phyloP scores from a whole-genome alignment of 495 filamentous ascomycete genomes.

The Beverwykella pulmonaria region DNA sequence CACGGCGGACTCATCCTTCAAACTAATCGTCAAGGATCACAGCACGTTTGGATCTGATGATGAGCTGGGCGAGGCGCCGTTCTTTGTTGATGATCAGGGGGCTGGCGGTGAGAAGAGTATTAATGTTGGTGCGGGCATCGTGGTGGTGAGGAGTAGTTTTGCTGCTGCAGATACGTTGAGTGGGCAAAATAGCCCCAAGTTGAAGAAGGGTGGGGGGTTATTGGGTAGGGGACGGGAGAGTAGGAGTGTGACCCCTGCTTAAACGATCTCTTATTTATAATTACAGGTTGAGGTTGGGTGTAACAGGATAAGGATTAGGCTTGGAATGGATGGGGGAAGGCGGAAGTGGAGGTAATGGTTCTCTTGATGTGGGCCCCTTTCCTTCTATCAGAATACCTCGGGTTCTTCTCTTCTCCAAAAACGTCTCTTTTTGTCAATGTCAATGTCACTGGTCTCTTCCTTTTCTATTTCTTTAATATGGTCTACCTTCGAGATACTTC shows the following conservation, averaged over 20 bases:
- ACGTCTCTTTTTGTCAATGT: no score
- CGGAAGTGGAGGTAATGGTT: no score
- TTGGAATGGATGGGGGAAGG: no score
- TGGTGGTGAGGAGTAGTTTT: constrained; percentile 68
- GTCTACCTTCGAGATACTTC: no score
- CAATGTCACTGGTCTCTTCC: no score
- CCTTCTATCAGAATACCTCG: no score
- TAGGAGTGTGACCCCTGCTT: constrained; percentile 31
- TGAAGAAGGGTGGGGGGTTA: constrained; percentile 28
- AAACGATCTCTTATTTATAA: no score
- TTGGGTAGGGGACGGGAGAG: constrained; percentile 23
- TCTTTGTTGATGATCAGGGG: constrained; percentile 85
- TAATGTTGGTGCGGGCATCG: constrained; percentile 63
- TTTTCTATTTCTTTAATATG: no score
- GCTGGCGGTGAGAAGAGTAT: constrained; percentile 69
- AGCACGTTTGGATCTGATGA: constrained; percentile 79
- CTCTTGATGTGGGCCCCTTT: no score
- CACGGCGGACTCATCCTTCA: constrained; percentile 82
- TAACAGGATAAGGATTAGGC: no score
- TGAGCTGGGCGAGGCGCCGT: constrained; percentile 77
- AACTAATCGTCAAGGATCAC: constrained; percentile 80
- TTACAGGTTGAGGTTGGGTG: no score
- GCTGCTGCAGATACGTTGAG: constrained; percentile 4
- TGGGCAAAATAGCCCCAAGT: constrained; percentile 17
- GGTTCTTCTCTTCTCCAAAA: no score